A percentile compares a stretch with the other conserved stretches of the same genome.
phyloP scores from a whole-genome alignment of 2,329 filamentous ascomycete genomes.

The Alternaria viburni region DNA sequence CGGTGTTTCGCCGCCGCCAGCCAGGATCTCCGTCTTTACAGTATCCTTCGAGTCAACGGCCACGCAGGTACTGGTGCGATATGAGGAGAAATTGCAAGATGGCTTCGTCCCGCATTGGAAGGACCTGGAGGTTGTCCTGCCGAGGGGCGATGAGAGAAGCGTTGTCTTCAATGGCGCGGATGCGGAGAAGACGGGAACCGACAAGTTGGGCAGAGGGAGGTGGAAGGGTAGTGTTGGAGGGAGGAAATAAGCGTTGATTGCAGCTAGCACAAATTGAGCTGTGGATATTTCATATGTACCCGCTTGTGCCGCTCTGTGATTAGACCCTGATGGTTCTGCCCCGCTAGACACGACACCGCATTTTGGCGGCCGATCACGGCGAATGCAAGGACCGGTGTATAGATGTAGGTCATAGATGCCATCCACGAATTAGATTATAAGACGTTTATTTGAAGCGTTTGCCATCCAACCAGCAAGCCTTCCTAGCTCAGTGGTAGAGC shows the following conservation, averaged over 20 bases:
- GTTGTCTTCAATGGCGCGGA: constrained; percentile 29
- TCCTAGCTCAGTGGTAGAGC: constrained; percentile 49
- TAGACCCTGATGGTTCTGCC: not conserved
- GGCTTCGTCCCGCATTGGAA: constrained; percentile 59
- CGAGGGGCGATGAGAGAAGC: constrained; percentile 55
- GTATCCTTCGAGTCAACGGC: constrained; percentile 45
- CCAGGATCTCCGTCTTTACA: constrained; percentile 35
- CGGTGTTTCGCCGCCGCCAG: constrained; percentile 56
- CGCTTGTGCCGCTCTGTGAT: not conserved
- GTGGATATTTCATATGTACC: not conserved
- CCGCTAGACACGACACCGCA: not conserved
- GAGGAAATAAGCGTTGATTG: not conserved
- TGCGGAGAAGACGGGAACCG: not conserved
- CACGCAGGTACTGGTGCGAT: constrained; percentile 53
- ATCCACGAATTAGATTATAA: not conserved
- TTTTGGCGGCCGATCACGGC: not conserved
- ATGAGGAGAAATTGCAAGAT: constrained; percentile 48
- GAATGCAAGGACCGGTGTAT: not conserved
- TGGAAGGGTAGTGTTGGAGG: not conserved
- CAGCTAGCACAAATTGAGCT: not conserved
- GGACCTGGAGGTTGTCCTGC: constrained; percentile 58
- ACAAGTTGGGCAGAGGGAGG: not conserved
- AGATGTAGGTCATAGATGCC: not conserved
- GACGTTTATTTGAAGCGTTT: not conserved
- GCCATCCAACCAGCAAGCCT: constrained; percentile 19